Evolutionary conservation across 352 stramenopile species (phyloP), one percentile per base, ranked within the genome.

Genomic region (Phytophthora europaea): DNA sequence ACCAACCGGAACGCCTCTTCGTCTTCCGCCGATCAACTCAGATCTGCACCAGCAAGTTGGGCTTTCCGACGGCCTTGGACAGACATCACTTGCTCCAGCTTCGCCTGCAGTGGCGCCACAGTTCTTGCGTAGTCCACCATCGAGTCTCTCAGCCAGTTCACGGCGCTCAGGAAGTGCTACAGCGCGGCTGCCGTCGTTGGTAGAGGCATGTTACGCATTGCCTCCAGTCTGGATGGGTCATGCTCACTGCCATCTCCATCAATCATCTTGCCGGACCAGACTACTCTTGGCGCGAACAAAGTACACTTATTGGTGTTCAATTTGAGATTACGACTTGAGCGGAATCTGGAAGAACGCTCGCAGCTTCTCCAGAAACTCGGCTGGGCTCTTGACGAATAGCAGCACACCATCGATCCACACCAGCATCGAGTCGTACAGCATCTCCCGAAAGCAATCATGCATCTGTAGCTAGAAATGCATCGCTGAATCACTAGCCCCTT

Each of bases 71-170:
- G 18, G 20, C 26, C 28, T 33, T 7, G 61, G 2, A 43, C 36
- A 16, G 20, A 22, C 40, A 61, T 61, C n/a, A 69, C 26, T 26
- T 45, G 1, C 33, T 69, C 52, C 20, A 56, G 16, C 7, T 62
- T 69, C 0, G 43, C 6, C 20, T 69, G 40, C 22, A 69, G 28
- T 6, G 61, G 61, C 2, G 16, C 22, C 10, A 36, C 36, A 1
- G 34, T 60, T 15, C 53, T 13, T 31, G 53, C 18, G 15, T 22
- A 60, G 16, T 60, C 59, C 16, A 65, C 40, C 61, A 61, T 68
- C 2, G 61, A 68, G 7, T 61, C 51, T 45, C 28, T 7, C 1
- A 61, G 34, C 50, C 61, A 68, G 1, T 68, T 68, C 5, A 60
- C 6, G 26, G 51, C 48, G 53, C 61, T 57, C 16, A 61, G 13